Conservation (phyloP, 345 rosid species). For the Isatis tinctoria region DNA sequence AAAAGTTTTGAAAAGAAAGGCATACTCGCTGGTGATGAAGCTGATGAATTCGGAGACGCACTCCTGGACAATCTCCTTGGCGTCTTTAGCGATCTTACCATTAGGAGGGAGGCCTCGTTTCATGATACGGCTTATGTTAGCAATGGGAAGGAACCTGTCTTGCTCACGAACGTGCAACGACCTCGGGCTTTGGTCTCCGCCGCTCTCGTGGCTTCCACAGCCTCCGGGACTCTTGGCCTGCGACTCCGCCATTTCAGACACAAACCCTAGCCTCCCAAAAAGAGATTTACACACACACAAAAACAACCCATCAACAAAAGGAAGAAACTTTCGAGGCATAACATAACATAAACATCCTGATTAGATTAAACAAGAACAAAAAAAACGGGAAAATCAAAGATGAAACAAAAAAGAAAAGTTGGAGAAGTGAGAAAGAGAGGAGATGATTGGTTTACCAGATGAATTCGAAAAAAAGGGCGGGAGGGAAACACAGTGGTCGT, state of each 20-base stretch:
- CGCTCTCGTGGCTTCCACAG: slow-evolving; percentile 77
- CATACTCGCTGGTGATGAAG: slow-evolving; percentile 97
- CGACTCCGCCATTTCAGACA: slow-evolving; percentile 40
- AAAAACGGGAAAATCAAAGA: not conserved
- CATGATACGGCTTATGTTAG: slow-evolving; percentile 93
- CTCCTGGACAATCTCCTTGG: slow-evolving; percentile 96
- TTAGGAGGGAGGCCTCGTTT: slow-evolving; percentile 87
- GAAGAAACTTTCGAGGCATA: not conserved
- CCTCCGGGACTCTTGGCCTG: slow-evolving; percentile 47
- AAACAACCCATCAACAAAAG: slow-evolving; percentile 3
- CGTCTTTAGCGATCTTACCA: slow-evolving; percentile 94
- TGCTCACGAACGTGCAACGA: slow-evolving; percentile 73
- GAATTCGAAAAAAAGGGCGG: slow-evolving; percentile 62
- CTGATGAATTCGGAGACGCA: slow-evolving; percentile 97
- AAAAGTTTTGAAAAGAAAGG: no score
- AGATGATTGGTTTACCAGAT: not conserved
- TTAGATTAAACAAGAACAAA: not conserved
- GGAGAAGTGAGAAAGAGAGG: not conserved
- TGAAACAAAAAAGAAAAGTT: not conserved
- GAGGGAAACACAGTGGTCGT: slow-evolving; percentile 36
- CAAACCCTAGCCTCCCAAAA: slow-evolving; percentile 26
- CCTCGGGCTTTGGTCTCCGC: slow-evolving; percentile 91
- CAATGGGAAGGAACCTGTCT: slow-evolving; percentile 89
- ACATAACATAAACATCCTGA: not conserved
- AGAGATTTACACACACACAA: no score